These are phyloP conservation scores for Schoenoplectus tabernaemontani DNA, from an alignment of 202 grass and related monocot species.

Conservation along the genomic window DNA sequence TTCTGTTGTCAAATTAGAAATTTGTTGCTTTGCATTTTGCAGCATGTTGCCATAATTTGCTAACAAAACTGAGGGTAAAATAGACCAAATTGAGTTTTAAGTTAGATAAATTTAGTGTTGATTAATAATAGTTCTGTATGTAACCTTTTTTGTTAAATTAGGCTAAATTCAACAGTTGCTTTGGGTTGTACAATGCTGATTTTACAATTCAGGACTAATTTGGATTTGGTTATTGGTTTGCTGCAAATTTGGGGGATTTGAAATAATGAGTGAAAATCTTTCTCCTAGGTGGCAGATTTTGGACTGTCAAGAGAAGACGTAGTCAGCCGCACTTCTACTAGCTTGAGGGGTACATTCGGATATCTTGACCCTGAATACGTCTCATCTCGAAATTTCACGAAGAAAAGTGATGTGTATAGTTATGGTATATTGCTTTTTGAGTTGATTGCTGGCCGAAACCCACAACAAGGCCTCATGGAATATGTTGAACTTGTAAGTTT, in stretches of 20 bases:
- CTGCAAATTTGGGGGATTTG: background rate
- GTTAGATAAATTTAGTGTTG: slow-evolving; percentile 1
- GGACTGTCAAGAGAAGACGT: slow-evolving; percentile 91
- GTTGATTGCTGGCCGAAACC: slow-evolving; percentile 73
- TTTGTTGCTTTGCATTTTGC: background rate
- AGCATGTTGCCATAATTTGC: background rate
- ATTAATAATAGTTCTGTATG: background rate
- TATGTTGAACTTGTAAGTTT: slow-evolving; percentile 88
- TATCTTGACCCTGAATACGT: slow-evolving; percentile 94
- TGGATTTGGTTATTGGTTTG: background rate
- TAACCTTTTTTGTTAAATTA: background rate
- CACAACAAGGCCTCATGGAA: slow-evolving; percentile 96
- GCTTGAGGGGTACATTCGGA: slow-evolving; percentile 78
- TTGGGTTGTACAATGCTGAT: background rate
- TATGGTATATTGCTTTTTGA: slow-evolving; percentile 81
- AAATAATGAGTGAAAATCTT: slow-evolving; percentile 14
- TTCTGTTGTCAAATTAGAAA: background rate
- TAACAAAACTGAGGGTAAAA: background rate
- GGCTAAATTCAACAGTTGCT: background rate
- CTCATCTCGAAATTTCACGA: slow-evolving; percentile 72
- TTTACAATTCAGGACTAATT: background rate
- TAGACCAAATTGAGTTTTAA: background rate
- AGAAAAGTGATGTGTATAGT: slow-evolving; percentile 96
- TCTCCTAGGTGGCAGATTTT: slow-evolving; percentile 80
- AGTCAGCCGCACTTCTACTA: slow-evolving; percentile 55